phyloP scores from a whole-genome alignment of 139 green algal genomes.

The Volvox africanus region DNA sequence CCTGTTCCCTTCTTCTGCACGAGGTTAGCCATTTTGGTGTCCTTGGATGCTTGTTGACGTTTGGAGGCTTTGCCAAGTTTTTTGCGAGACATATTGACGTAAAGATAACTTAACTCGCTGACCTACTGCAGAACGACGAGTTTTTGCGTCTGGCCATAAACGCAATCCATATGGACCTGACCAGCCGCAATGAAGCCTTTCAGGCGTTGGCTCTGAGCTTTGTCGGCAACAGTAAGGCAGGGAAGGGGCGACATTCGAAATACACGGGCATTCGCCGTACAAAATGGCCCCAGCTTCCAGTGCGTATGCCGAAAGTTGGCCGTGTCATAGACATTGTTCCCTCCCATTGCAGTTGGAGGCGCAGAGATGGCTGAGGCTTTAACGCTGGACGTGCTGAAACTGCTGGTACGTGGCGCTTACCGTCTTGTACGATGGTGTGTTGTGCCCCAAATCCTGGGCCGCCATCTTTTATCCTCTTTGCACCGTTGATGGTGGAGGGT shows the following conservation, averaged over 20 bases:
- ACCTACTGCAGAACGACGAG: conserved; percentile 87
- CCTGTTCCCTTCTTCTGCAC: conserved; percentile 89
- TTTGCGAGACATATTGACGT: too few relatives aligned
- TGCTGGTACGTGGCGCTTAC: conserved; percentile 77
- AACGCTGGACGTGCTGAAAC: conserved; percentile 90
- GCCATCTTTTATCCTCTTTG: too few relatives aligned
- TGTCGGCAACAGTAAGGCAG: conserved; percentile 83
- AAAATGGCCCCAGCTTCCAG: neutral
- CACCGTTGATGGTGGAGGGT: too few relatives aligned
- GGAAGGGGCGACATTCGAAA: neutral
- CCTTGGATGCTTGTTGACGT: too few relatives aligned
- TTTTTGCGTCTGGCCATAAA: conserved; percentile 99
- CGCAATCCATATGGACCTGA: conserved; percentile 94
- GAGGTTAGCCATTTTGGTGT: conserved; percentile 73
- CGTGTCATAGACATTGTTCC: neutral
- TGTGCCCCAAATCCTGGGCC: too few relatives aligned
- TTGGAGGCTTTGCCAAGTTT: too few relatives aligned
- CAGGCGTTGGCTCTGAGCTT: conserved; percentile 96
- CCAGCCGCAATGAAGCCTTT: conserved; percentile 93
- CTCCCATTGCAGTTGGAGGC: conserved; percentile 85
- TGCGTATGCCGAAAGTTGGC: neutral
- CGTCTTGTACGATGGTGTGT: too few relatives aligned
- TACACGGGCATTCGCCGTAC: neutral
- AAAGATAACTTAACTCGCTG: too few relatives aligned
- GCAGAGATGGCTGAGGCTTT: conserved; percentile 96